phyloP scores from a whole-genome alignment of 192 early-diverging fungal species.

The Thamnidium elegans region DNA sequence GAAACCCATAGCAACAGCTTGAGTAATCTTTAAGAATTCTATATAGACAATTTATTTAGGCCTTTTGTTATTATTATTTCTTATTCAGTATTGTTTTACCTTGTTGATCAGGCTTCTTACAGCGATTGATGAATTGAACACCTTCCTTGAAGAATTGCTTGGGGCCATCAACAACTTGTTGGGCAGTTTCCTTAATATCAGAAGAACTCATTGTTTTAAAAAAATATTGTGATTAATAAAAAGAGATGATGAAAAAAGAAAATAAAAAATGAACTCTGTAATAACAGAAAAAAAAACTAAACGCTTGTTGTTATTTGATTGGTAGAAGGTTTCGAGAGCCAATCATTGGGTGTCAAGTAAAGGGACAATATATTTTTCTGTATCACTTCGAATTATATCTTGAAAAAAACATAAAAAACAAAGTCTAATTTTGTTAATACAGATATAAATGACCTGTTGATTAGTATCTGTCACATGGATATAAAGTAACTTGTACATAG shows the following conservation, averaged over 20 bases:
- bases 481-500: too few species aligned
- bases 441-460: too few species aligned
- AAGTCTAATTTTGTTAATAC: too few species aligned
- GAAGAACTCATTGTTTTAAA: constrained; percentile 28
- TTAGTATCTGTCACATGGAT: too few species aligned
- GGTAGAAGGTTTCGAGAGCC: background rate
- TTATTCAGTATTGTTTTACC: constrained; percentile 52
- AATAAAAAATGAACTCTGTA: background rate
- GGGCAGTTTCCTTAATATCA: constrained; percentile 43
- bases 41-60: background rate
- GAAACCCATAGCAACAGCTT: constrained; percentile 93
- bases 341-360: background rate
- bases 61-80: background rate
- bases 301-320: background rate
- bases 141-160: constrained; percentile 92
- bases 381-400: too few species aligned
- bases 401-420: too few species aligned
- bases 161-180: constrained; percentile 78
- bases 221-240: constrained; percentile 1
- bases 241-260: constrained; percentile 2
- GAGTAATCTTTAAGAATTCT: constrained; percentile 95
- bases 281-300: background rate
- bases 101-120: constrained; percentile 94
- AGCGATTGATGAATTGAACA: constrained; percentile 87
- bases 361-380: too few species aligned